These are phyloP conservation scores for Trichoderma sp. DNA, from an alignment of 2,329 filamentous ascomycete species.

Conservation along the genomic window DNA sequence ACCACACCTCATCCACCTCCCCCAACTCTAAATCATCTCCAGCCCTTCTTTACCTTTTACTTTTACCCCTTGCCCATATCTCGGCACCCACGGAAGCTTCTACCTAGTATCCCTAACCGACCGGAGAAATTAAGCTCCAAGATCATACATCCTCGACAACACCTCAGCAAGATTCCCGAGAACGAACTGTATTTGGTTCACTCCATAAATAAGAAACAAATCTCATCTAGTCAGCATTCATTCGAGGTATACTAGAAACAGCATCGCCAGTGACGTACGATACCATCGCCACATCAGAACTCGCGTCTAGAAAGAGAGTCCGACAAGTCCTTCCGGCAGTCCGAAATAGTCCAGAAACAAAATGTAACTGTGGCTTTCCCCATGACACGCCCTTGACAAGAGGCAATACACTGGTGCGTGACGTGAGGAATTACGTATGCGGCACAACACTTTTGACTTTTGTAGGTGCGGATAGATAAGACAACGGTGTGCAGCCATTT, in stretches of 20 bases:
- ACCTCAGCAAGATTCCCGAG: background rate
- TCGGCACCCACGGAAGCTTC: background rate
- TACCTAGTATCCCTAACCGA: no score
- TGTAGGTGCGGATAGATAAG: constrained; percentile 1
- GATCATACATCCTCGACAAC: background rate
- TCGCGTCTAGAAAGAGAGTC: background rate
- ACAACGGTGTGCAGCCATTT: background rate
- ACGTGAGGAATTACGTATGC: constrained; percentile 19
- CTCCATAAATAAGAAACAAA: no score
- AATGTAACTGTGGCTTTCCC: background rate
- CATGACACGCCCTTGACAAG: background rate
- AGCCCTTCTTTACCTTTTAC: background rate
- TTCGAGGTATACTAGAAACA: no score
- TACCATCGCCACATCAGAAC: background rate
- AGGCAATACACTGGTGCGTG: background rate
- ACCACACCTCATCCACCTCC: background rate
- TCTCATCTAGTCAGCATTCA: no score
- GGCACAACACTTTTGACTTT: background rate
- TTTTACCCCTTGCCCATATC: background rate
- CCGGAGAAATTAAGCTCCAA: background rate
- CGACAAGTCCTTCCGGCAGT: background rate
- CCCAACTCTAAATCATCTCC: background rate
- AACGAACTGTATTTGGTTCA: no score
- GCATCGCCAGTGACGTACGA: background rate
- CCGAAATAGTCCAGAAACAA: background rate